These are phyloP conservation scores for Prosopis cineraria DNA, from an alignment of 306 rosid genomes.

Conservation along the genomic window DNA sequence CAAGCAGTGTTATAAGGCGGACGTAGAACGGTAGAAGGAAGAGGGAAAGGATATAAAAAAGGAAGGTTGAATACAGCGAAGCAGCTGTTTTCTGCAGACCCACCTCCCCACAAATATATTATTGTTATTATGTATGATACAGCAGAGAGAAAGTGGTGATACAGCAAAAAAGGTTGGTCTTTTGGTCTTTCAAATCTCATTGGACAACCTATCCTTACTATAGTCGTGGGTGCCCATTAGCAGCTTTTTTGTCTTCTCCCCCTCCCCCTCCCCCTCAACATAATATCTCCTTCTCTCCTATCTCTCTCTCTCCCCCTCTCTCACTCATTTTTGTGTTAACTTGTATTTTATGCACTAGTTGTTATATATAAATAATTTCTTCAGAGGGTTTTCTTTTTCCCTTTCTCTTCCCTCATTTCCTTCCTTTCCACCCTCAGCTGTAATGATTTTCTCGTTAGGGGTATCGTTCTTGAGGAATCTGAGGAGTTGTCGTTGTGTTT, in stretches of 20 bases:
- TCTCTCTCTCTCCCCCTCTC: neutral
- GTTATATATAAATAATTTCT: slow-evolving; percentile 31
- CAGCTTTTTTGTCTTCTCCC: slow-evolving; percentile 15
- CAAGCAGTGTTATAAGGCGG: slow-evolving; percentile 26
- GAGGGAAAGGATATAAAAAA: neutral
- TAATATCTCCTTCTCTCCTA: neutral
- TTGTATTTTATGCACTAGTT: neutral
- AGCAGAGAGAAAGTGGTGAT: slow-evolving; percentile 42
- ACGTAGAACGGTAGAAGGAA: neutral
- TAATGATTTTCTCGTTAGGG: slow-evolving; percentile 11
- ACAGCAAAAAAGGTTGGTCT: slow-evolving; percentile 47
- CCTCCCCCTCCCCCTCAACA: neutral
- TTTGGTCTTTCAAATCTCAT: slow-evolving; percentile 26
- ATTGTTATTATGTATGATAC: slow-evolving; percentile 27
- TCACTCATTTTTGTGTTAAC: neutral
- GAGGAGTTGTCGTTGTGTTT: slow-evolving; percentile 40
- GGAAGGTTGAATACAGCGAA: slow-evolving; percentile 65
- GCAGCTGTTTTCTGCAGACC: slow-evolving; percentile 55
- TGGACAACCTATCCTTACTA: slow-evolving; percentile 5
- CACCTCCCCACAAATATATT: slow-evolving; percentile 42
- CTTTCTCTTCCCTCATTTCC: neutral
- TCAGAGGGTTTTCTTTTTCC: neutral
- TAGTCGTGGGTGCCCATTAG: slow-evolving; percentile 6
- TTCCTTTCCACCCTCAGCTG: slow-evolving; percentile 22
- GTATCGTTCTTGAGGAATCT: slow-evolving; percentile 59